Percentiles rank a stretch among this genome's conserved stretches.
Conservation (phyloP, 495 filamentous ascomycete genomes). For the Aspergillus funiculosus region DNA sequence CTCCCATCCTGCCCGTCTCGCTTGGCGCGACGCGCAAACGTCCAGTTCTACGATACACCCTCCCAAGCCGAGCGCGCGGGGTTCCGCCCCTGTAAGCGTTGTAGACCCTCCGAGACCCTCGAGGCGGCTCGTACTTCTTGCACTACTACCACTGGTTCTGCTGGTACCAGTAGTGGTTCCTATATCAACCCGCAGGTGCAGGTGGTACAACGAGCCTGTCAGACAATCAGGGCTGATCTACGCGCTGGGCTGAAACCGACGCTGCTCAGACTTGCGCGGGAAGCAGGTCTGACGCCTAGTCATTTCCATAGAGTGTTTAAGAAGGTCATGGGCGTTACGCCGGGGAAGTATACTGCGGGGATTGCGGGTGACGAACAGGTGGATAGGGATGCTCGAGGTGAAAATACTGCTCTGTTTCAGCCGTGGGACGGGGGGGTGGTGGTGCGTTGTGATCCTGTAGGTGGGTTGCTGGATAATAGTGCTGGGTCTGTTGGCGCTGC, state of each 20-base stretch:
- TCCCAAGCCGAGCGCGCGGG: constrained; percentile 50
- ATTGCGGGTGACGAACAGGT: not conserved
- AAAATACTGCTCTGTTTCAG: constrained; percentile 5
- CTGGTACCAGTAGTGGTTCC: no score
- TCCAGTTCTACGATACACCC: constrained; percentile 53
- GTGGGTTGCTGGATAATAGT: constrained; percentile 11
- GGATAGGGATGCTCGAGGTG: not conserved
- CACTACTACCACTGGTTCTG: no score
- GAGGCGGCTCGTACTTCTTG: no score
- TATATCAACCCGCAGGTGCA: constrained; percentile 38
- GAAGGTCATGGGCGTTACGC: constrained; percentile 53
- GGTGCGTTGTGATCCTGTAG: constrained; percentile 1
- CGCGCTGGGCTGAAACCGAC: constrained; percentile 33
- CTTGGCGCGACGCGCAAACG: constrained; percentile 56
- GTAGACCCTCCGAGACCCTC: constrained; percentile 47
- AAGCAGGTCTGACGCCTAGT: constrained; percentile 51
- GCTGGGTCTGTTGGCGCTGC: constrained; percentile 6
- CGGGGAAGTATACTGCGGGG: constrained; percentile 47
- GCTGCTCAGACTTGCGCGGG: constrained; percentile 46
- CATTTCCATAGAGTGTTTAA: constrained; percentile 62
- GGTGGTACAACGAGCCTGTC: constrained; percentile 44
- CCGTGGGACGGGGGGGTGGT: constrained; percentile 16
- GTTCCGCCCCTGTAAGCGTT: constrained; percentile 60
- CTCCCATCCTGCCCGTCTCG: constrained; percentile 56
- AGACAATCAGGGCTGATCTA: constrained; percentile 24